Evolutionary conservation across 805 yeast species (phyloP).

Genomic region (Schizosaccharomyces pombe): ASM294v3 CU329670.1:1819001-1819500

Average conservation of each 20-base stretch:
- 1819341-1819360: constrained; percentile 45
- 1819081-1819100: constrained; percentile 41
- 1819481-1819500: constrained; percentile 28
- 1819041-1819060: constrained; percentile 43
- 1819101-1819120: constrained; percentile 40
- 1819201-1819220: constrained; percentile 23
- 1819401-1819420: constrained; percentile 39
- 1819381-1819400: constrained; percentile 50
- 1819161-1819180: constrained; percentile 53
- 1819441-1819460: constrained; percentile 57
- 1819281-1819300: constrained; percentile 56
- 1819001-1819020: constrained; percentile 32
- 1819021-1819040: constrained; percentile 43
- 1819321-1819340: constrained; percentile 41
- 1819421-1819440: constrained; percentile 42
- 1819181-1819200: constrained; percentile 40
- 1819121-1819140: constrained; percentile 36
- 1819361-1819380: constrained; percentile 63
- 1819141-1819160: constrained; percentile 37
- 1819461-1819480: constrained; percentile 39
- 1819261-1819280: constrained; percentile 49
- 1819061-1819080: constrained; percentile 32
- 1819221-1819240: constrained; percentile 29
- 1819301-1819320: constrained; percentile 45
- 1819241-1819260: constrained; percentile 43